Evolutionary conservation across 2,329 filamentous ascomycete species (phyloP), one percentile per base, ranked within the genome.

Genomic region (Fusarium musae): DNA sequence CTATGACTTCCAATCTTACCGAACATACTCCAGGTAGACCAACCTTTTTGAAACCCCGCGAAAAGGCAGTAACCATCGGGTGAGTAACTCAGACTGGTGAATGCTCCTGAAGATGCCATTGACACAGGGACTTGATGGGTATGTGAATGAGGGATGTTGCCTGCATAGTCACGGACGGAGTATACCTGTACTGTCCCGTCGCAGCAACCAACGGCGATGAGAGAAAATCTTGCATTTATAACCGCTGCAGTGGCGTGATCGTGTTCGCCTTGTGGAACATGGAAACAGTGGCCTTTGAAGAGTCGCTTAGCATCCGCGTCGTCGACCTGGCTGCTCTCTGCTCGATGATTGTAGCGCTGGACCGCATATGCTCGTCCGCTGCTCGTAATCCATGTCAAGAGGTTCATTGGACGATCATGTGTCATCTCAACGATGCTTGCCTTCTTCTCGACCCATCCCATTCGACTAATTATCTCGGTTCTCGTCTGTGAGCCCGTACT

Each of bases 11-110:
- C 92, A 5, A 92, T 88, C 81, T 97, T 98, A 39, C 96, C 96
- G 82, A 97, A 99, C 42, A 98, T 96, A 80, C 96, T 98, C 96
- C 96, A 99, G 52, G 92, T 96, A 9, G 93, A 93, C 96, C 96
- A 99, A 2, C 96, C 97, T 66, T 92, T 91, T 77, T 96, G 92
- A 79, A 96, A 98, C 3, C 96, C 96, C 47, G 93, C 95, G 82
- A 99, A 98, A 13, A 99, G 87, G 80, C 95, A 97, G 81, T 98
- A 98, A 23, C 96, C 96, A 81, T 99, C 96, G 0, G 96, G 95
- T 2, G 96, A 98, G 84, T 97, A 99, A 68, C 85, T 90, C 73
- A 99, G 83, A 36, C 91, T 93, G 5, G 90, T 94, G 58, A 98
- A 84, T 17, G 84, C 82, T 0, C 96, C 96, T 3, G 94, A 91